These are phyloP conservation scores for Kwoniella heveanensis DNA, from an alignment of 768 basidiomycete genomes.

Conservation along the genomic window DNA sequence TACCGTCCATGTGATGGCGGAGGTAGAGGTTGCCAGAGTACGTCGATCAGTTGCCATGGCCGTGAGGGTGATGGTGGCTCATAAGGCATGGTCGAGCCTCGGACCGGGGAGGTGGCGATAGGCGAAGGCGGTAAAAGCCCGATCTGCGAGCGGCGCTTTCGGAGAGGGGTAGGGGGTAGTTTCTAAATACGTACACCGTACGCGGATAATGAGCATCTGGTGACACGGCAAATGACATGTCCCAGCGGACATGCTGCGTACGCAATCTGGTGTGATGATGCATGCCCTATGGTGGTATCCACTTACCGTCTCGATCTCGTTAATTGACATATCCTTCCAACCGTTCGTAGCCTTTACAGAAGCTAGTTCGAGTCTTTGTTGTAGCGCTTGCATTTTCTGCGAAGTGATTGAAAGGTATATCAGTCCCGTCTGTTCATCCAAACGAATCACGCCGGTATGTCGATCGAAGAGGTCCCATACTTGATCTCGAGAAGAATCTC, in stretches of 20 bases:
- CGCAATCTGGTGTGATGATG: too few species aligned
- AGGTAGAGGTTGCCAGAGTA: slow-evolving; percentile 50
- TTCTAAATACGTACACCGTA: slow-evolving; percentile 15
- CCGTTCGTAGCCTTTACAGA: slow-evolving; percentile 48
- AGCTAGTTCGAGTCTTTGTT: slow-evolving; percentile 49
- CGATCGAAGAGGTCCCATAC: too few species aligned
- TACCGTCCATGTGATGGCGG: slow-evolving; percentile 36
- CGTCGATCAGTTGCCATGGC: slow-evolving; percentile 52
- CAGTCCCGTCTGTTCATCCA: too few species aligned
- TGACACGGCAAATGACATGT: too few species aligned
- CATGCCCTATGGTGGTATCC: too few species aligned
- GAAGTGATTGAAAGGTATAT: too few species aligned
- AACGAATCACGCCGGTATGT: too few species aligned
- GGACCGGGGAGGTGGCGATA: slow-evolving; percentile 18
- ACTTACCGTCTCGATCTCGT: slow-evolving; percentile 46
- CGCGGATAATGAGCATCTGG: too few species aligned
- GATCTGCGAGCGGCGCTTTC: slow-evolving; percentile 18
- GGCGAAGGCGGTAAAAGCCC: slow-evolving; percentile 27
- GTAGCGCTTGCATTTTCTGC: slow-evolving; percentile 45
- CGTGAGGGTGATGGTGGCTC: slow-evolving; percentile 47
- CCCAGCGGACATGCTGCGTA: too few species aligned
- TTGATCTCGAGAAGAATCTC: too few species aligned
- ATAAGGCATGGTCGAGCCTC: slow-evolving; percentile 29
- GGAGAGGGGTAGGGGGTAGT: slow-evolving; percentile 31
- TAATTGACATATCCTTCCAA: slow-evolving; percentile 47